Percentiles rank a stretch among this genome's conserved stretches.
Conservation (phyloP, 2,329 filamentous ascomycete species). For the Scleromitrula shiraiana region DNA sequence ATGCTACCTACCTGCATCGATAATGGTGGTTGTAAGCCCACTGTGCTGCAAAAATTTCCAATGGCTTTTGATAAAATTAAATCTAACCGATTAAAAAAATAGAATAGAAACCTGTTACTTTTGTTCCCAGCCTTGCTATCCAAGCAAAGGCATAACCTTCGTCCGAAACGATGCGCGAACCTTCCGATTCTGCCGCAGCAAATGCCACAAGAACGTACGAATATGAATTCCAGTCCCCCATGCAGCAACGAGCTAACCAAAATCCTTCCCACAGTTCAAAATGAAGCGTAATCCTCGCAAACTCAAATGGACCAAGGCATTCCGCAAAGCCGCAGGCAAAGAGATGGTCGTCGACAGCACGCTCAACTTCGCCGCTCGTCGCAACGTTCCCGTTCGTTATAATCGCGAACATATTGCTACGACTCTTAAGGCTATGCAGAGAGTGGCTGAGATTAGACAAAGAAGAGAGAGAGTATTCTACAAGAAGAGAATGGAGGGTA, state of each 20-base stretch:
- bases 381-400: conserved; percentile 93
- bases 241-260: background rate
- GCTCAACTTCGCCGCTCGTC: conserved; percentile 81
- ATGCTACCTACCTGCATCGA: no score
- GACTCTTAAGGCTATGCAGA: conserved; percentile 86
- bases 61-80: background rate
- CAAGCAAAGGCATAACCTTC: conserved; percentile 48
- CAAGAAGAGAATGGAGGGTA: conserved; percentile 86
- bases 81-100: conserved; percentile 3
- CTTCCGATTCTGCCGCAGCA: conserved; percentile 48
- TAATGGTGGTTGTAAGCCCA: background rate
- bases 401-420: conserved; percentile 83
- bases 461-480: conserved; percentile 88
- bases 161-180: conserved; percentile 35
- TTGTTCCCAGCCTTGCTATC: conserved; percentile 61
- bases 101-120: conserved; percentile 41
- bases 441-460: conserved; percentile 76
- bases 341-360: conserved; percentile 90
- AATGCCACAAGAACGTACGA: conserved; percentile 39
- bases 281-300: conserved; percentile 98
- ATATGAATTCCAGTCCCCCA: background rate
- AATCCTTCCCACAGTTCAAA: conserved; percentile 56
- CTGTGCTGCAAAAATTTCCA: no score
- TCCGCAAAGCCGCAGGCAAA: conserved; percentile 77
- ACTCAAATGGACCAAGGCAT: conserved; percentile 94